These are phyloP conservation scores for Pyronema domesticum DNA, from an alignment of 495 filamentous ascomycete species.

Conservation along the genomic window DNA sequence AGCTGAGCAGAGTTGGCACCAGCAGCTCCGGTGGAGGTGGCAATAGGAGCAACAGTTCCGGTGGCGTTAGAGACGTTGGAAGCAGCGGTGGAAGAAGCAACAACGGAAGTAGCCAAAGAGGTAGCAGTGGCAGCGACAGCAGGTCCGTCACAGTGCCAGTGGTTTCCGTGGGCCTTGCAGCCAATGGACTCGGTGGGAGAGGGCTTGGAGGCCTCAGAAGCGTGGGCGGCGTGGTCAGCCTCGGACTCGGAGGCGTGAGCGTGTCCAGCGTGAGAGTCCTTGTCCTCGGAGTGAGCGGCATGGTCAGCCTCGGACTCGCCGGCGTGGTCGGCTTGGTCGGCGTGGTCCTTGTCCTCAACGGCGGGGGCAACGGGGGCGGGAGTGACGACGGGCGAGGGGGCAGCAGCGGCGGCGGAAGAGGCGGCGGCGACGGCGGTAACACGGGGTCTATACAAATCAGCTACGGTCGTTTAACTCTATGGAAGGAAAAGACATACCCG, in stretches of 20 bases:
- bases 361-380: background rate
- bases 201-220: slow-evolving; percentile 16
- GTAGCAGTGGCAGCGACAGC: slow-evolving; percentile 8
- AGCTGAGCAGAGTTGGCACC: background rate
- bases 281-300: background rate
- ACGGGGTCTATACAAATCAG: background rate
- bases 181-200: slow-evolving; percentile 5
- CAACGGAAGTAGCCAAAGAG: background rate
- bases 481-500: slow-evolving; percentile 1
- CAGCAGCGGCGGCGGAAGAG: background rate
- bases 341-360: background rate
- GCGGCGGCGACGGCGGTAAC: background rate
- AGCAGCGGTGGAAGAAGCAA: background rate
- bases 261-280: background rate
- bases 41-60: background rate
- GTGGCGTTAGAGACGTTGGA: background rate
- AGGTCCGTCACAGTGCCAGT: slow-evolving; percentile 9
- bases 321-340: background rate
- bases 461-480: background rate
- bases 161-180: slow-evolving; percentile 2
- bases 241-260: slow-evolving; percentile 12
- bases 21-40: background rate
- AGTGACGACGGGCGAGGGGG: background rate
- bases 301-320: background rate
- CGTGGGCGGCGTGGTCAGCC: background rate